These are phyloP conservation scores for Solanum pimpinellifolium DNA, from an alignment of 257 asterid genomes.

Conservation along the genomic window DNA sequence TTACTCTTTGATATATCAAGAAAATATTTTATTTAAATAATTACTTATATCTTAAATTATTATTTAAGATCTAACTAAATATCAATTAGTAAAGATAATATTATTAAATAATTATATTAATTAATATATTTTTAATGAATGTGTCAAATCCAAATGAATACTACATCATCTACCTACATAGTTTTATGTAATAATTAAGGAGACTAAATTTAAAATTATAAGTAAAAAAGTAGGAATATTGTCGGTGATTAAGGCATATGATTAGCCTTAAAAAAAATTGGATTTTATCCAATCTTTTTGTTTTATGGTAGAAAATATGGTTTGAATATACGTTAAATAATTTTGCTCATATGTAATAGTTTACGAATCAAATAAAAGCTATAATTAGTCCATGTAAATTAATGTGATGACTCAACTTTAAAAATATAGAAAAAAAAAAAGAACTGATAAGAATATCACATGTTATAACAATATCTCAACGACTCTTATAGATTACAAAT, in stretches of 20 bases:
- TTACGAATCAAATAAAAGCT: rapidly evolving
- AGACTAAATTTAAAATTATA: neutral
- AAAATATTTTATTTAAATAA: too few relatives aligned
- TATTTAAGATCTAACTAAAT: too few relatives aligned
- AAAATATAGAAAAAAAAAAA: neutral
- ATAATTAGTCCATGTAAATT: too few relatives aligned
- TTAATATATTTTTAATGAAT: neutral
- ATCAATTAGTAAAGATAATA: too few relatives aligned
- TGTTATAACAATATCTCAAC: neutral
- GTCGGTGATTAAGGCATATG: neutral
- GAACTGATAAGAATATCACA: rapidly evolving
- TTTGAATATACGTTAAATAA: neutral
- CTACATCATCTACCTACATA: neutral
- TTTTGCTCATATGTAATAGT: neutral
- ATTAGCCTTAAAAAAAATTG: neutral
- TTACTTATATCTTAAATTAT: neutral
- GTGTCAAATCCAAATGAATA: neutral
- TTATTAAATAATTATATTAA: too few relatives aligned
- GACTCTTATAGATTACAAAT: neutral
- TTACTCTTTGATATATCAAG: too few relatives aligned
- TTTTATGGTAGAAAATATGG: neutral
- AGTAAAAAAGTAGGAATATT: neutral
- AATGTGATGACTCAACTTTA: neutral
- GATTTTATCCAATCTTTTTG: neutral
- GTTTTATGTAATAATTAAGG: neutral